A percentile compares a stretch with the other conserved stretches of the same genome.
Conservation (phyloP, 352 stramenopile genomes). For the Phytophthora sansomeana region DNA sequence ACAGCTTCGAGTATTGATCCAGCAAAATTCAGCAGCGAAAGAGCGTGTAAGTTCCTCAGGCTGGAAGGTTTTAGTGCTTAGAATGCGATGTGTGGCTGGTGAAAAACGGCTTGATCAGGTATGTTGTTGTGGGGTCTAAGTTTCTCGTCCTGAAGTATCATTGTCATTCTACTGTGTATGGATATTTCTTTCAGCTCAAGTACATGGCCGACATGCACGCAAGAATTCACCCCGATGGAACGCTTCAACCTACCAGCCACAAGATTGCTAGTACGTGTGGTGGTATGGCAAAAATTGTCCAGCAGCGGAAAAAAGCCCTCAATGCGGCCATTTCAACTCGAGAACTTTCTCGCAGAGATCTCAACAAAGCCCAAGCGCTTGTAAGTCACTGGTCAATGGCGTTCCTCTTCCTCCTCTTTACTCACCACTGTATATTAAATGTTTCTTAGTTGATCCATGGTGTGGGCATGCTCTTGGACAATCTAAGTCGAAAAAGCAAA, state of each 20-base stretch:
- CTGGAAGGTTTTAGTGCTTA: slow-evolving; percentile 59
- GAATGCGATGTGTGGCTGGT: slow-evolving; percentile 31
- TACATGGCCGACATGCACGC: slow-evolving; percentile 11
- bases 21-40: slow-evolving; percentile 40
- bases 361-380: slow-evolving; percentile 46
- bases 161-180: neutral
- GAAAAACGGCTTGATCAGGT: slow-evolving; percentile 58
- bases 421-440: neutral
- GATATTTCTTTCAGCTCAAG: slow-evolving; percentile 17
- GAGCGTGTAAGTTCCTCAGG: slow-evolving; percentile 36
- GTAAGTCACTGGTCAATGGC: slow-evolving; percentile 27
- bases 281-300: slow-evolving; percentile 55
- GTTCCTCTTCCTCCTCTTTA: neutral
- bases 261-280: slow-evolving; percentile 29
- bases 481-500: slow-evolving; percentile 50
- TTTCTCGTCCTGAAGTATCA: neutral
- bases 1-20: slow-evolving; percentile 56
- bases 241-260: neutral
- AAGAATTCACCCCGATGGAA: slow-evolving; percentile 15
- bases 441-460: slow-evolving; percentile 56
- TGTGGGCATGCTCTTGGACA: slow-evolving; percentile 60
- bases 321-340: slow-evolving; percentile 35
- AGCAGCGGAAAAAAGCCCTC: slow-evolving; percentile 44
- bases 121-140: neutral
- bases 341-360: slow-evolving; percentile 40